A percentile compares a stretch with the other conserved stretches of the same genome.
Evolutionary conservation across 768 basidiomycete genomes (phyloP).

Genomic region (Lyophyllum decastes): DNA sequence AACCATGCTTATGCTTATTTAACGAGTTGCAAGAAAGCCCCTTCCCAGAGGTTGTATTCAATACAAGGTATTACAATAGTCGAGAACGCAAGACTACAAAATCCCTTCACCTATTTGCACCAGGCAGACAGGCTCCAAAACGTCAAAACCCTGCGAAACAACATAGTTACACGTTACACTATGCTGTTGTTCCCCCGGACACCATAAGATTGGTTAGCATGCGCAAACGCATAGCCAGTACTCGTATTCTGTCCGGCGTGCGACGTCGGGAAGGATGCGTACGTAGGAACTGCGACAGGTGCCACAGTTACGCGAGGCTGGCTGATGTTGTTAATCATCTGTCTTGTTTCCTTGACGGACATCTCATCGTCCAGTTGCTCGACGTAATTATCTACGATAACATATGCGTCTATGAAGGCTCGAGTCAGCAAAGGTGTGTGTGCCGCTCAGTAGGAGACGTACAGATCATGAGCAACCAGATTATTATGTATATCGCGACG

Average conservation of each 20-base stretch:
- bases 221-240: conserved; percentile 18
- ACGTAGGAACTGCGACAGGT: conserved; percentile 25
- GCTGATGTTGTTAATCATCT: conserved; percentile 24
- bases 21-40: no score
- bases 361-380: conserved; percentile 56
- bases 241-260: conserved; percentile 4
- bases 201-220: conserved; percentile 17
- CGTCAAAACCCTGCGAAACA: conserved; percentile 5
- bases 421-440: not conserved
- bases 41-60: conserved; percentile 17
- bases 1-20: not conserved
- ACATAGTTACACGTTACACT: conserved; percentile 9
- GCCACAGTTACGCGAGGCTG: conserved; percentile 18
- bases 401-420: conserved; percentile 42
- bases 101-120: conserved; percentile 13
- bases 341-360: conserved; percentile 25
- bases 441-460: conserved; percentile 21
- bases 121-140: conserved; percentile 17
- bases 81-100: conserved; percentile 20
- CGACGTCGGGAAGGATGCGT: conserved; percentile 13
- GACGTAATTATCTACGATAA: conserved; percentile 53
- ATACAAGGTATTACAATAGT: conserved; percentile 7
- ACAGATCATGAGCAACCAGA: conserved; percentile 61
- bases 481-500: conserved; percentile 46
- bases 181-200: conserved; percentile 16